Conservation (phyloP, 805 yeast species). For the Ogataea sp. region DNA sequence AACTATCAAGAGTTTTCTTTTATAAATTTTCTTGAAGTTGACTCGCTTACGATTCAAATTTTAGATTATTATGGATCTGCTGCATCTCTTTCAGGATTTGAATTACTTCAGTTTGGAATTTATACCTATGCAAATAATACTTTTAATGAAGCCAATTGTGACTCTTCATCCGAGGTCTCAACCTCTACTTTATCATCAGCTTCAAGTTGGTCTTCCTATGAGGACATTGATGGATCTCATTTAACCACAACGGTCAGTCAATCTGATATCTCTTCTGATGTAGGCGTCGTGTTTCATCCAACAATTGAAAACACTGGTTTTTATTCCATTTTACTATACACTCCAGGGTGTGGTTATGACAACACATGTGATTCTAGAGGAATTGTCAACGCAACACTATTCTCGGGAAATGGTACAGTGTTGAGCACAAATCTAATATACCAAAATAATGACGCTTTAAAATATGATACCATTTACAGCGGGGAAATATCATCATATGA, state of each 20-base stretch:
- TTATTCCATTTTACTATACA: slow-evolving; percentile 63
- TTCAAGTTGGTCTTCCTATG: slow-evolving; percentile 15
- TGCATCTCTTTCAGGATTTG: slow-evolving; percentile 67
- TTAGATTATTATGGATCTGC: slow-evolving; percentile 59
- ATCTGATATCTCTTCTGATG: slow-evolving; percentile 19
- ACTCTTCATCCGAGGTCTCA: slow-evolving; percentile 4
- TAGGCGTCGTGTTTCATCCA: slow-evolving; percentile 50
- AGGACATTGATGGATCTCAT: slow-evolving; percentile 10
- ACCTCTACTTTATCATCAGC: slow-evolving; percentile 8
- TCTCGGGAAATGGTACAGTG: slow-evolving; percentile 35
- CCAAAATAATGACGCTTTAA: slow-evolving; percentile 74
- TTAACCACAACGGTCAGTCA: slow-evolving; percentile 19
- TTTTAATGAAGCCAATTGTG: slow-evolving; percentile 60
- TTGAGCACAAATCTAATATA: slow-evolving; percentile 42
- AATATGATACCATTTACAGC: slow-evolving; percentile 68
- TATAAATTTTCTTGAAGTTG: slow-evolving; percentile 55
- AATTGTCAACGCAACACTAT: slow-evolving; percentile 66
- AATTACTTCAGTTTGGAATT: slow-evolving; percentile 54
- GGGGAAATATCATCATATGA: slow-evolving; percentile 53
- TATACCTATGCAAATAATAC: slow-evolving; percentile 68
- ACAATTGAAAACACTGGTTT: slow-evolving; percentile 66
- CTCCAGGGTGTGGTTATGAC: slow-evolving; percentile 81
- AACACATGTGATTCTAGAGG: slow-evolving; percentile 66
- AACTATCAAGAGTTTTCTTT: slow-evolving; percentile 79
- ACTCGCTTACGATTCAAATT: slow-evolving; percentile 54